Evolutionary conservation across 257 asterid species (phyloP), one percentile per base, ranked within the genome.

Genomic region (Scutellaria minor): DNA sequence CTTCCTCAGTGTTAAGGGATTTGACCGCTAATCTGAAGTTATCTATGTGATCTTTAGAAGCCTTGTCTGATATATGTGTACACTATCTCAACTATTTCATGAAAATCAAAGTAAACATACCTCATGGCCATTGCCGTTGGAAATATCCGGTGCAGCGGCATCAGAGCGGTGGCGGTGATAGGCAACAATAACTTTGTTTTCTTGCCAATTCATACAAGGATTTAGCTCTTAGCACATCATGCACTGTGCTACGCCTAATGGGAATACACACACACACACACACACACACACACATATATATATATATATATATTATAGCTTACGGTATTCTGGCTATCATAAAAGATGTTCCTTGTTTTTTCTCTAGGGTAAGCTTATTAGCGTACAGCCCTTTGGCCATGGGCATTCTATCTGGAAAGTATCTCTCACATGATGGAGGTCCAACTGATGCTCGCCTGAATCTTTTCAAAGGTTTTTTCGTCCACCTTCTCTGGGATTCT

Each of bases 381-480:
- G 94, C 97, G 4, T 89, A 93, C 84, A 91, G 98, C 76, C 97
- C 96, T 77, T 79, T 93, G 86, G 97, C 97, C 11, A 93, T 89
- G 97, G 98, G 96, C 66, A 89, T 93, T 76, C 96, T 93, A 22
- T 85, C 96, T 11, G 98, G 94, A 71, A 93, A 93, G 84, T 91
- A 93, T 83, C 80, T 89, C 66, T 75, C 87, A 45, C 76, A 48
- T 72, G 84, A 82, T 77, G 86, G 89, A 56, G 87, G 94, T 75
- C 92, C 96, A 63, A 46, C 61, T 56, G 85, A 80, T 64, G 81
- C 87, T 58, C 87, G 87, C 53, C 50, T 93, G 75, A 89, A 89
- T 82, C 88, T 87, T 60, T 93, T 89, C 81, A 88, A 80, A 93
- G 96, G 97, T 91, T 52, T 56, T 77, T 67, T 41, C 24, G 58